A percentile compares a stretch with the other conserved stretches of the same genome.
Evolutionary conservation across 352 stramenopile genomes (phyloP).

Genomic region (Phytophthora pseudosyringae): DNA sequence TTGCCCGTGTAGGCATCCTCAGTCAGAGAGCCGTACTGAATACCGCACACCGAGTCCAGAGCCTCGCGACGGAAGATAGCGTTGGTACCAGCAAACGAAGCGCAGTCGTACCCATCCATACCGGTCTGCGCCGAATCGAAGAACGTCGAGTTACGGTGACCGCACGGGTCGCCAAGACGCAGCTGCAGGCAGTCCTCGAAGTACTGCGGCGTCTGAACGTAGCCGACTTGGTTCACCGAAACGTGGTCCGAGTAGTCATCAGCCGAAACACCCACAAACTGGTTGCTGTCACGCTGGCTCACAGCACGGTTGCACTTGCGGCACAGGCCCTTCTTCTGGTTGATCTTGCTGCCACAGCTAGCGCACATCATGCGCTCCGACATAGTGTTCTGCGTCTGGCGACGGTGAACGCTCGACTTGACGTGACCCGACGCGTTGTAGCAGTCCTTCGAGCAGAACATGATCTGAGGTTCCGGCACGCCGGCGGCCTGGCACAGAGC

Average conservation of each 20-base stretch:
- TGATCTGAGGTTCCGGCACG: constrained; percentile 69
- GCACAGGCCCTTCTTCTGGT: constrained; percentile 69
- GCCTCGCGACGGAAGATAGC: constrained; percentile 80
- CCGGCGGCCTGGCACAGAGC: constrained; percentile 68
- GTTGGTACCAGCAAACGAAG: constrained; percentile 78
- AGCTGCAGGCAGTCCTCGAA: constrained; percentile 76
- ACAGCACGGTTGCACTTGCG: constrained; percentile 62
- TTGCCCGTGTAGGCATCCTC: constrained; percentile 82
- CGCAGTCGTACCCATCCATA: constrained; percentile 77
- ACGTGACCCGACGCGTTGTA: constrained; percentile 74
- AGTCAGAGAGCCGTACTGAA: constrained; percentile 78
- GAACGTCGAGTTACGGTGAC: constrained; percentile 78
- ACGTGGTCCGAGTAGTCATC: constrained; percentile 80
- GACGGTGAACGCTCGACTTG: constrained; percentile 69
- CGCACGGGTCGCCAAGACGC: constrained; percentile 63
- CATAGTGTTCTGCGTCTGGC: constrained; percentile 74
- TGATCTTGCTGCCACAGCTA: constrained; percentile 70
- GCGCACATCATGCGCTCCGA: constrained; percentile 68
- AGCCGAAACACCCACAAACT: constrained; percentile 57
- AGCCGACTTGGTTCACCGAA: constrained; percentile 72
- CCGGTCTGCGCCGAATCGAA: constrained; percentile 77
- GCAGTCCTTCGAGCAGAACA: constrained; percentile 84
- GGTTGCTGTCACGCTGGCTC: constrained; percentile 42
- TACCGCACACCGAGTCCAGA: constrained; percentile 74
- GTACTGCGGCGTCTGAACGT: constrained; percentile 79